phyloP scores from a whole-genome alignment of 148 eudicot species.

The Drosera capensis region DNA sequence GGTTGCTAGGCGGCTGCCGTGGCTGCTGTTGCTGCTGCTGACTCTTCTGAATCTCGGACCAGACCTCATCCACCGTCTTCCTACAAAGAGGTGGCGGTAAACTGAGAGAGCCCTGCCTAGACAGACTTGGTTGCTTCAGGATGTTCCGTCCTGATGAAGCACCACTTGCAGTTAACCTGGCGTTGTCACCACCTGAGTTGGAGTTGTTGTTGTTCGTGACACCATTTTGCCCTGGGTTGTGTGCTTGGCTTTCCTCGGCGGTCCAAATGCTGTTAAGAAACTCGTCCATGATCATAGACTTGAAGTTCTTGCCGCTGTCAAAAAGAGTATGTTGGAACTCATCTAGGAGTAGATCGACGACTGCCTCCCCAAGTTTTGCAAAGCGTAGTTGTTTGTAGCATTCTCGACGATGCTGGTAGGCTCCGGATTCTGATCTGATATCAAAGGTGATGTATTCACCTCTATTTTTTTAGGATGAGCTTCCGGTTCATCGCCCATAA shows the following conservation, averaged over 20 bases:
- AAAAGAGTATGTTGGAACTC: constrained; percentile 68
- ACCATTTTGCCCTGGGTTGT: constrained; percentile 3
- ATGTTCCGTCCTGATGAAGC: constrained; percentile 8
- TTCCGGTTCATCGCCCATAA: no score
- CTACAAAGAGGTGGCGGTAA: constrained; percentile 50
- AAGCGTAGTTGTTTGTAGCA: constrained; percentile 9
- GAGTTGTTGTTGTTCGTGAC: neutral
- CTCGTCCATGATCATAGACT: constrained; percentile 97
- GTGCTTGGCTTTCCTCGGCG: constrained; percentile 57
- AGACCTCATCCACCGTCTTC: constrained; percentile 88
- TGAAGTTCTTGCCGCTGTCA: constrained; percentile 69
- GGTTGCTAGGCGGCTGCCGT: neutral
- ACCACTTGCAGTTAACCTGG: constrained; percentile 5
- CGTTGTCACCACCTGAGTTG: neutral
- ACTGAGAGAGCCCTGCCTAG: constrained; percentile 64
- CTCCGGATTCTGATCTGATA: no score
- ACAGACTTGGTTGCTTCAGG: constrained; percentile 30
- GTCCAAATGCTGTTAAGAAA: constrained; percentile 90
- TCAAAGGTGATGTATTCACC: no score
- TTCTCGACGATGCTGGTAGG: no score
- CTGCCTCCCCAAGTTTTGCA: constrained; percentile 37
- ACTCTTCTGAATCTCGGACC: constrained; percentile 64
- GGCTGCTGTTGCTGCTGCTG: constrained; percentile 18
- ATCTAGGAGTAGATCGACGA: constrained; percentile 76
- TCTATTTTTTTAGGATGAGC: no score